A percentile compares a stretch with the other conserved stretches of the same genome.
Evolutionary conservation across 2,329 filamentous ascomycete species (phyloP).

Genomic region (Ophiostoma pallidulum): DNA sequence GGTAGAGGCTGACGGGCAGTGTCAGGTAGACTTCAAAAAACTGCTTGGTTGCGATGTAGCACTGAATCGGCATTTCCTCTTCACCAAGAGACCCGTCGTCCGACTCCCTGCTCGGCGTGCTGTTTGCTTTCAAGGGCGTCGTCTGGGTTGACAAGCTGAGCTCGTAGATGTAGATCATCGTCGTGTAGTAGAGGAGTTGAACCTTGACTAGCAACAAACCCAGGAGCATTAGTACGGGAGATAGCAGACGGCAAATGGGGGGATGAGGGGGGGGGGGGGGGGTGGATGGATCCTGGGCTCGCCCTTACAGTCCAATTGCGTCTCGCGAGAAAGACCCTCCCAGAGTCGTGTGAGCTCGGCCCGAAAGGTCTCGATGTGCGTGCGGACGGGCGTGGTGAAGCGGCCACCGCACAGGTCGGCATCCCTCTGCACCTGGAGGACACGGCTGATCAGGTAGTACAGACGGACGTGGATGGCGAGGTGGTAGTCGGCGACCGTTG

Average conservation of each 20-base stretch:
- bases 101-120: conserved; percentile 8
- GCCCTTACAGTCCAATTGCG: conserved; percentile 9
- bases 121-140: conserved; percentile 4
- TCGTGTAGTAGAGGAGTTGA: conserved; percentile 16
- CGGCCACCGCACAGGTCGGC: conserved; percentile 12
- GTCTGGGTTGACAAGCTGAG: conserved; percentile 13
- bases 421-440: conserved; percentile 14
- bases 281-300: too few relatives aligned
- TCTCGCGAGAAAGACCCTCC: conserved; percentile 4
- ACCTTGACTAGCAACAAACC: conserved; percentile 7
- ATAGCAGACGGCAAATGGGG: too few relatives aligned
- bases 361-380: conserved; percentile 10
- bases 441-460: conserved; percentile 15
- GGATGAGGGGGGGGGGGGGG: too few relatives aligned
- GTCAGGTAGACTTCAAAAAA: conserved; percentile 17
- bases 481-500: conserved; percentile 7
- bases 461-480: conserved; percentile 16
- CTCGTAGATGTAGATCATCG: conserved; percentile 17
- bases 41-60: conserved; percentile 11
- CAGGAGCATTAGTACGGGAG: background rate
- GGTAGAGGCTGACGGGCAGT: conserved; percentile 12
- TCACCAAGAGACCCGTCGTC: conserved; percentile 1
- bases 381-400: conserved; percentile 6
- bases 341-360: conserved; percentile 14
- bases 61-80: conserved; percentile 11